These are phyloP conservation scores for Panaeolus cyanescens DNA, from an alignment of 768 basidiomycete species.

Conservation along the genomic window DNA sequence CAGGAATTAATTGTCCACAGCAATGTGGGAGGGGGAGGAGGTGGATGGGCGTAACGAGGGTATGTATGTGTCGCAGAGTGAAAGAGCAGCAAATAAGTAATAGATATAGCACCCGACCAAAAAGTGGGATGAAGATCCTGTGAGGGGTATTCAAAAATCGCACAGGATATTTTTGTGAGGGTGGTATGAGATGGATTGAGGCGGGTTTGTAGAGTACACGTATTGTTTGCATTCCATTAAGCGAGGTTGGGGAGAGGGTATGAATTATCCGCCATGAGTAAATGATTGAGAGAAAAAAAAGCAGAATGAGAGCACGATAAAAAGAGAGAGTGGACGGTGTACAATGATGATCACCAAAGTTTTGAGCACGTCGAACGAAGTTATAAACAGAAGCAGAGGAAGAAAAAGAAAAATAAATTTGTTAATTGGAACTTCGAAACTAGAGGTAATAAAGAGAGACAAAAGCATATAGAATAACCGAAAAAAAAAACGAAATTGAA, in stretches of 20 bases:
- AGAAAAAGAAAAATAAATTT: conserved; percentile 24
- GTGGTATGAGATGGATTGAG: conserved; percentile 12
- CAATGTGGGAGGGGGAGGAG: background rate
- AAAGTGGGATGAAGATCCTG: background rate
- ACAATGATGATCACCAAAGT: conserved; percentile 16
- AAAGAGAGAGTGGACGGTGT: conserved; percentile 27
- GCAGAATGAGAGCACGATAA: conserved; percentile 9
- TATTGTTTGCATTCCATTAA: conserved; percentile 17
- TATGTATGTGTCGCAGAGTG: background rate
- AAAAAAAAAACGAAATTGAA: conserved; percentile 21
- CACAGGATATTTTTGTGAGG: conserved; percentile 2
- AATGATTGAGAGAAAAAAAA: conserved; percentile 9
- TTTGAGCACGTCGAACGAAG: conserved; percentile 8
- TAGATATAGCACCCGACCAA: background rate
- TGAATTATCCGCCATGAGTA: conserved; percentile 21
- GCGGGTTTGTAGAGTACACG: conserved; percentile 3
- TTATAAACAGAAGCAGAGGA: conserved; percentile 16
- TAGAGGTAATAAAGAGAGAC: conserved; percentile 35
- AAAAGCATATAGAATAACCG: conserved; percentile 36
- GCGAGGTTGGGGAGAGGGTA: conserved; percentile 10
- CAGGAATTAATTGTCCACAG: background rate
- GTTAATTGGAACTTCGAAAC: conserved; percentile 19
- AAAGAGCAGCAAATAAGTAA: background rate
- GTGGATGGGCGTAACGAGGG: background rate
- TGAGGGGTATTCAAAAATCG: background rate